Conservation (phyloP, 1,284 basidiomycete species). For the Microbotryomycetes sp. region DNA sequence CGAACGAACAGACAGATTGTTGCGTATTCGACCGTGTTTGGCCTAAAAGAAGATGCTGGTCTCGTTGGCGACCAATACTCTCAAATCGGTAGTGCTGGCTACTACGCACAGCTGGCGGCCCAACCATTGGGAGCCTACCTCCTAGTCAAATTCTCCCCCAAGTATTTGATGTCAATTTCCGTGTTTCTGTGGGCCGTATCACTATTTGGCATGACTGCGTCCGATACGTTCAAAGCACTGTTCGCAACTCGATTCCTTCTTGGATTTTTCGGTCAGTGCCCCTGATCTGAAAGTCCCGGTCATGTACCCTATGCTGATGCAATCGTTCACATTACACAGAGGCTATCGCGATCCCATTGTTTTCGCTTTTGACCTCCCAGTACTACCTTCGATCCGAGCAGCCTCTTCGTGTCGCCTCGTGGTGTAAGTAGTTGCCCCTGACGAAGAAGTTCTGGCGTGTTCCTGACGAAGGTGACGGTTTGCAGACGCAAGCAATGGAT, state of each 20-base stretch:
- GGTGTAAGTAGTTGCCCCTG: background rate
- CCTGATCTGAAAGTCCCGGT: no score
- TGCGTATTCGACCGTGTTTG: background rate
- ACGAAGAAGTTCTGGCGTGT: background rate
- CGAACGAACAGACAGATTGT: background rate
- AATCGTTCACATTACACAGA: background rate
- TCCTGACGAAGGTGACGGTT: background rate
- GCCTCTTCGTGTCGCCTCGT: background rate
- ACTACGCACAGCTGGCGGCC: background rate
- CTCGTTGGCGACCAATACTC: background rate
- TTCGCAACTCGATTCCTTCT: conserved; percentile 1
- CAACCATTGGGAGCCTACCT: background rate
- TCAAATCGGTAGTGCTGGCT: background rate
- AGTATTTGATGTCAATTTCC: background rate
- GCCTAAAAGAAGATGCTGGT: background rate
- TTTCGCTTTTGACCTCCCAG: background rate
- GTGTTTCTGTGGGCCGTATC: background rate
- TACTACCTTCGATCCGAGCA: conserved; percentile 10
- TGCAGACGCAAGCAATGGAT: conserved; percentile 1
- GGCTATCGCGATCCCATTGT: conserved; percentile 1
- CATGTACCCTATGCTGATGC: background rate
- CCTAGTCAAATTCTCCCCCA: background rate
- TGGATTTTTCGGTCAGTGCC: conserved; percentile 1
- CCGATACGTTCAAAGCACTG: background rate
- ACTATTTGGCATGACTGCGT: background rate